Base-by-base conservation (phyloP, 2,329 filamentous ascomycete genomes). In the Cryoendolithus antarcticus region DNA sequence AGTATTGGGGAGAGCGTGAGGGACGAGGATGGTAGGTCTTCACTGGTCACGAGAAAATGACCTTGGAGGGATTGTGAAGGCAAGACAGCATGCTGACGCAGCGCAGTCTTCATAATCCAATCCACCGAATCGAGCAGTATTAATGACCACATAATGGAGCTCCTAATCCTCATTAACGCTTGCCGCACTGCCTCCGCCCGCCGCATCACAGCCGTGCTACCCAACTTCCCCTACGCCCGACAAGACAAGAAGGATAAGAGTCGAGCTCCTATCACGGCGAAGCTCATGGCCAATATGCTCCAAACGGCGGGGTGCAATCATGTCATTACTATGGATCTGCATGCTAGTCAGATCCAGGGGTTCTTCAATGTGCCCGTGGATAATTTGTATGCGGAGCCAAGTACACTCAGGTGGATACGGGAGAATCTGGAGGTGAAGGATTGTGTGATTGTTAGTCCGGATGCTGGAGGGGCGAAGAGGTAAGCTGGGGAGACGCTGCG, bases 241-340 rank as follows among this genome's bases (percentile, higher is more conserved):
- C 89, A 96, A 65, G 91, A 96, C 64, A 96, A 96, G 71, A 96
- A 96, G 66, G 88, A 94, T 67, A 83, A 85, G 70, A 91, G 82
- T 40, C 79, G 89, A 48, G 89, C 91, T n/a, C 89, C 91, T 31
- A 98, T 96, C 61, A 93, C 84, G 32, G 89, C 89, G 13, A 93
- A 91, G 62, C 72, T 96, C 39, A 93, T 95, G 66, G 89, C 89
- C 42, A 95, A 96, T 65, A 95, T 96, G 88, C 72, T 96, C 40
- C 86, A 93, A 62, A 93, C 86, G 2, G 88, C 88, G 32, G 89
- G 89, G 41, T 93, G 86, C 63, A 86, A 86, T 60, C 83, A 88
- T 59, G 81, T 94, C 53, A 93, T 95, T 51, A 95, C 88, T 11
- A 94, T 95, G 85, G 88, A 95, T 57, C 72, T 95, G 42, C 88